A percentile compares a stretch with the other conserved stretches of the same genome.
phyloP scores from a whole-genome alignment of 805 yeast genomes.

The Teunomyces funiuensis region DNA sequence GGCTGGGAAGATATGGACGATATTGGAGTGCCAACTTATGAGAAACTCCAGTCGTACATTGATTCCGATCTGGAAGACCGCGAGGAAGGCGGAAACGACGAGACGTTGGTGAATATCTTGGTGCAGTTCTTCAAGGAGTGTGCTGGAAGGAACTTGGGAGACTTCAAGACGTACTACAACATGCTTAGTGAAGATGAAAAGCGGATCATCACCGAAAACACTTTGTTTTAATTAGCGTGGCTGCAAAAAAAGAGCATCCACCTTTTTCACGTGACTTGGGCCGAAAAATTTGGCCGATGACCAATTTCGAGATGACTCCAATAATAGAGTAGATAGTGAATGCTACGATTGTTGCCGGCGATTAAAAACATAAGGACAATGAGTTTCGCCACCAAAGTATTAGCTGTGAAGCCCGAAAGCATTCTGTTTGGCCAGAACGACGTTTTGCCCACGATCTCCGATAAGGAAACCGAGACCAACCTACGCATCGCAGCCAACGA shows the following conservation, averaged over 20 bases:
- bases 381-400: slow-evolving; percentile 33
- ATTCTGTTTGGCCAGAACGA: slow-evolving; percentile 49
- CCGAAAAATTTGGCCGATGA: slow-evolving; percentile 5
- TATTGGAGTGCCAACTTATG: slow-evolving; percentile 60
- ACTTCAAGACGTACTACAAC: slow-evolving; percentile 54
- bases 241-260: slow-evolving; percentile 1
- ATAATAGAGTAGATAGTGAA: neutral
- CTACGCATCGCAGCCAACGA: slow-evolving; percentile 59
- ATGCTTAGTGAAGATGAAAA: slow-evolving; percentile 53
- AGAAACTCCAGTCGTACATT: slow-evolving; percentile 59
- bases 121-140: slow-evolving; percentile 57
- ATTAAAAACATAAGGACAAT: slow-evolving; percentile 5
- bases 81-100: slow-evolving; percentile 32
- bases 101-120: slow-evolving; percentile 41
- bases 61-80: slow-evolving; percentile 44
- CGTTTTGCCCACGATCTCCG: slow-evolving; percentile 46
- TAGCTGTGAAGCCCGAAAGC: slow-evolving; percentile 54
- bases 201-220: slow-evolving; percentile 48
- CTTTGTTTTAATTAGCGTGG: slow-evolving; percentile 29
- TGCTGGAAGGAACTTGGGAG: slow-evolving; percentile 46
- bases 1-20: slow-evolving; percentile 82
- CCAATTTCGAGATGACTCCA: neutral
- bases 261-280: neutral
- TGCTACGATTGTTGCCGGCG: neutral
- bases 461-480: slow-evolving; percentile 50